These are phyloP conservation scores for Mortierella sp. DNA, from an alignment of 371 early-diverging fungal genomes.

Conservation along the genomic window DNA sequence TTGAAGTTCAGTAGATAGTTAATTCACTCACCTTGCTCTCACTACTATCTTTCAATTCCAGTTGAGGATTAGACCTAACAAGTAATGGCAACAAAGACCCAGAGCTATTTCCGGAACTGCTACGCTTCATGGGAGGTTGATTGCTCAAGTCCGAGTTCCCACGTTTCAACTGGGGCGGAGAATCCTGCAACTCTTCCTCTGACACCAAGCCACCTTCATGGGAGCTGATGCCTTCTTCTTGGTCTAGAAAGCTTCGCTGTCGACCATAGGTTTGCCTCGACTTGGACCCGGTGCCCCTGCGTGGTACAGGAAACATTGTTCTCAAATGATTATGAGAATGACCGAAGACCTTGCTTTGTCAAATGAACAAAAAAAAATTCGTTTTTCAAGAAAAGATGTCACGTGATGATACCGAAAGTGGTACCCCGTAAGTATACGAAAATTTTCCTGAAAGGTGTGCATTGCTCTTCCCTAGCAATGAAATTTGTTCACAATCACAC, in stretches of 20 bases:
- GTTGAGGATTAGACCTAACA: not conserved
- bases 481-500: too few relatives aligned
- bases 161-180: constrained; percentile 15
- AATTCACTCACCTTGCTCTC: not conserved
- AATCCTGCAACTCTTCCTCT: not conserved
- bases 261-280: constrained; percentile 38
- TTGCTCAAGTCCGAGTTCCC: constrained; percentile 8
- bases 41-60: not conserved
- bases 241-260: constrained; percentile 28
- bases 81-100: not conserved
- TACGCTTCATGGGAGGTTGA: constrained; percentile 14
- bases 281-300: constrained; percentile 10
- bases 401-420: not conserved
- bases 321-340: not conserved
- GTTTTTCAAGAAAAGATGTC: not conserved
- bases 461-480: too few relatives aligned
- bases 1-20: too few relatives aligned
- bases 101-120: not conserved
- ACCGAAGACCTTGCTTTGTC: not conserved
- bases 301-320: constrained; percentile 10
- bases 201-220: not conserved
- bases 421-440: not conserved
- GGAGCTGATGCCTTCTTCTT: constrained; percentile 1
- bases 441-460: not conserved
- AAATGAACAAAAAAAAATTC: not conserved